Evolutionary conservation across 2,329 filamentous ascomycete genomes (phyloP).

Genomic region (Alternaria burnsii): DNA sequence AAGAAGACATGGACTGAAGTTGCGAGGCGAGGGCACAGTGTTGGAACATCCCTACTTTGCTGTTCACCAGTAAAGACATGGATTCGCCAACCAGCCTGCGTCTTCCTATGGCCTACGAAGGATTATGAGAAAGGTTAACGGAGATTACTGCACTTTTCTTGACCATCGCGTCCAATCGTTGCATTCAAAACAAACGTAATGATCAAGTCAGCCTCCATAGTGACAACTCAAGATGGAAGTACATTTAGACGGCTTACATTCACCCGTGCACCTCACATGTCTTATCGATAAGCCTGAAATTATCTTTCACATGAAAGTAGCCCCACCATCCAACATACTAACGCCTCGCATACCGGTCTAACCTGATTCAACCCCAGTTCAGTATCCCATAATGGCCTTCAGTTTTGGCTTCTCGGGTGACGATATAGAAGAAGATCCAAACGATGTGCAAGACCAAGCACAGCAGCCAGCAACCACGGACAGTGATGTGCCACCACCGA

Average conservation of each 20-base stretch:
- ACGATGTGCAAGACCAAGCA: conserved; percentile 38
- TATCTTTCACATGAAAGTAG: conserved; percentile 19
- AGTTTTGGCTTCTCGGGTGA: conserved; percentile 68
- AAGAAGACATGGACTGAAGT: background rate
- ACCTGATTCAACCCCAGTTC: background rate
- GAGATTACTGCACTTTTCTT: too few relatives aligned
- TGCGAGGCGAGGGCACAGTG: background rate
- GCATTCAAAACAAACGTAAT: background rate
- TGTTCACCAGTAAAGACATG: background rate
- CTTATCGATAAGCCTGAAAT: conserved; percentile 40
- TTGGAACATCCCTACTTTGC: background rate
- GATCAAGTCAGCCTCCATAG: background rate
- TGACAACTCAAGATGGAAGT: background rate
- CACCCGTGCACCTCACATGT: conserved; percentile 20
- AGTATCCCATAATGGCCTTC: conserved; percentile 51
- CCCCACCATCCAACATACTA: conserved; percentile 2
- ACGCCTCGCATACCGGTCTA: background rate
- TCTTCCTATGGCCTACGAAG: background rate
- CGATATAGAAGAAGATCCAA: conserved; percentile 63
- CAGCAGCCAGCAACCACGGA: conserved; percentile 5
- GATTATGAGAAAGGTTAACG: background rate
- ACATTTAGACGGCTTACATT: conserved; percentile 12
- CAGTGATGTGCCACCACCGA: conserved; percentile 37
- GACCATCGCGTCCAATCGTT: background rate
- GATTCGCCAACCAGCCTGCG: background rate